Conservation (phyloP, 176 grass and related monocot species). For the Triticum timopheevii region DNA sequence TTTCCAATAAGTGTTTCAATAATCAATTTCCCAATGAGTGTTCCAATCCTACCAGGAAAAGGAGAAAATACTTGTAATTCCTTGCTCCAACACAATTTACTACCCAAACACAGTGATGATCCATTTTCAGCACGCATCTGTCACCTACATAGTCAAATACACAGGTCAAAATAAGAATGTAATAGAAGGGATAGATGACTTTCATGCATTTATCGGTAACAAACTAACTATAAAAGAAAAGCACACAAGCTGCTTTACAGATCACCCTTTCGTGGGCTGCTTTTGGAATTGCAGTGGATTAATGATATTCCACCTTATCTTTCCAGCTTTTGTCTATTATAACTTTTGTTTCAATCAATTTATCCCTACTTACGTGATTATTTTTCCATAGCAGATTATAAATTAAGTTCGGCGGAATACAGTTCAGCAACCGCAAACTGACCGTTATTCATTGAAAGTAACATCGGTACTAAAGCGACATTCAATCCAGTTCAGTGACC, state of each 20-base stretch:
- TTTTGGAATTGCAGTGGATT: too few relatives aligned
- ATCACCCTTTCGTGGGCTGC: neutral
- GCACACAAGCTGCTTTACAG: neutral
- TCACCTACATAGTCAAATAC: constrained; percentile 56
- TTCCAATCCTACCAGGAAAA: constrained; percentile 72
- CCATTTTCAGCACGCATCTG: constrained; percentile 96
- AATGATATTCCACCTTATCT: too few relatives aligned
- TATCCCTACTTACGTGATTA: too few relatives aligned
- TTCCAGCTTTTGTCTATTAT: too few relatives aligned
- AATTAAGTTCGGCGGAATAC: too few relatives aligned
- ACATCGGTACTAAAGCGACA: neutral
- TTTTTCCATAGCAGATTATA: too few relatives aligned
- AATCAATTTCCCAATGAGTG: neutral
- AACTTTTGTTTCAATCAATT: too few relatives aligned
- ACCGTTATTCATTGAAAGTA: neutral
- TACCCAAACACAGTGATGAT: constrained; percentile 97
- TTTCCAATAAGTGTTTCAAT: neutral
- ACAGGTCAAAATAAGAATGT: constrained; percentile 6
- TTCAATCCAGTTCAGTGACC: neutral
- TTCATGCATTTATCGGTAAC: neutral
- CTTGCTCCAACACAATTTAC: constrained; percentile 85
- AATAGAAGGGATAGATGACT: neutral
- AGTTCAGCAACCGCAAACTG: too few relatives aligned
- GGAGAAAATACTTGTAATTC: constrained; percentile 95
- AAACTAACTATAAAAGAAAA: neutral